Evolutionary conservation across 169 alveolate species (phyloP), one percentile per base, ranked within the genome.

Genomic region (Plasmodium vivax): DNA sequence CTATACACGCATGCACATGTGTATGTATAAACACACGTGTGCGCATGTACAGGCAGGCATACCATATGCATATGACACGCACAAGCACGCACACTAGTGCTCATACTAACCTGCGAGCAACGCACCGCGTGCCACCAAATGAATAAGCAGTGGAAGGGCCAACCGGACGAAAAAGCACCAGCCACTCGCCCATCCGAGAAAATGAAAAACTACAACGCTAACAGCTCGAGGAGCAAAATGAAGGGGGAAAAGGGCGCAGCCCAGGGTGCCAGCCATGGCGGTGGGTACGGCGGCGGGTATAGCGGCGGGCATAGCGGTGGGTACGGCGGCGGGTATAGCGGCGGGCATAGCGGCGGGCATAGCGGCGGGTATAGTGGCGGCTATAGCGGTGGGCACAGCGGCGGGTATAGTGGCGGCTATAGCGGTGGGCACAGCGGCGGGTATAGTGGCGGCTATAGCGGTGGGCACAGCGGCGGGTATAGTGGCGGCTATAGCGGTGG

Each of bases 161-260:
- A 68, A 68, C 75, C 68, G 27, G 32, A 81, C 47, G 82, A 83
- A 82, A n/a, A 82, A 32, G 74, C 10, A 19, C 75, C 30, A 36
- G 47, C 27, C 16, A 83, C 74, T 23, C 23, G 45, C 5, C 38
- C 73, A 34, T 83, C 51, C 1, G 83, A 75, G 10, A 85, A 90
- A 90, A 90, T 90, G 94, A 90, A 90, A 30, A 90, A 90, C 56
- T 90, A 90, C 41, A 90, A 90, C 54, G 41, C 74, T 12, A 80
- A 62, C 32, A 90, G 75, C 73, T 36, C 72, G 12, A 54, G 84
- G 54, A 90, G 83, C 73, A 90, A 90, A 90, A 16, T 10, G 34
- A 90, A 90, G 45, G 91, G 83, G n/a, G 94, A 90, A 30, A 81
- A 90, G 23, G 82, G 45, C 45, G 56, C 34, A 7, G 14, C 47